Evolutionary conservation across 306 rosid genomes (phyloP), one percentile per base, ranked within the genome.

Genomic region (Sechiopsis laciniata): DNA sequence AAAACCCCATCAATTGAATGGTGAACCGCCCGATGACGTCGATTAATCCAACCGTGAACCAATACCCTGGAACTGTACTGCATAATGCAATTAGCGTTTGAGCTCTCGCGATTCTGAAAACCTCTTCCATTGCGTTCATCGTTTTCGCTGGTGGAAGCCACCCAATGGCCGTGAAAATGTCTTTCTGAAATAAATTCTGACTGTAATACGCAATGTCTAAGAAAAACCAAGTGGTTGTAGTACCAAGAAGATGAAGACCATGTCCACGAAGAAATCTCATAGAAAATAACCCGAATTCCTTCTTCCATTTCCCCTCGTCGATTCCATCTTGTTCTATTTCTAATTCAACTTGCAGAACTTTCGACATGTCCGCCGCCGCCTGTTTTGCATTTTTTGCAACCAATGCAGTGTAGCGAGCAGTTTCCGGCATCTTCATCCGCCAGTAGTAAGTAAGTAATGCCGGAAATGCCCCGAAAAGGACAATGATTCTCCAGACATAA

Each of bases 341-440:
- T 8, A 92, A 78, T 13, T 85, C 89, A 65, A 92, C 92, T 61
- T 85, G 88, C 46, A 92, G 16, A 0, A 92, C 92, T 40, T 84
- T 87, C 0, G 96, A 88, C 96, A 92, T 92, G 37, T 92, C 98
- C 3, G 87, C 68, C 19, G 98, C 92, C 2, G 96, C 98, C 52
- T 88, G 88, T 37, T 79, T 82, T 0, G 79, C 82, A 78, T 90
- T 83, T 83, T 87, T 92, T 71, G 96, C 96, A 16, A 92, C 96
- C 52, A 92, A 77, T 74, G 97, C 96, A 16, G 96, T 92, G 84
- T 90, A 92, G 19, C 98, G 86, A 8, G 98, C 96, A 14, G 97
- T 92, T 73, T 92, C 95, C 0, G 96, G 97, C 96, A 92, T 92
- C 70, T 87, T 90, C 88, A 86, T 83, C 0, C 96, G 84, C 92